Evolutionary conservation across 306 rosid species (phyloP).

Genomic region (Castanea sativa): DNA sequence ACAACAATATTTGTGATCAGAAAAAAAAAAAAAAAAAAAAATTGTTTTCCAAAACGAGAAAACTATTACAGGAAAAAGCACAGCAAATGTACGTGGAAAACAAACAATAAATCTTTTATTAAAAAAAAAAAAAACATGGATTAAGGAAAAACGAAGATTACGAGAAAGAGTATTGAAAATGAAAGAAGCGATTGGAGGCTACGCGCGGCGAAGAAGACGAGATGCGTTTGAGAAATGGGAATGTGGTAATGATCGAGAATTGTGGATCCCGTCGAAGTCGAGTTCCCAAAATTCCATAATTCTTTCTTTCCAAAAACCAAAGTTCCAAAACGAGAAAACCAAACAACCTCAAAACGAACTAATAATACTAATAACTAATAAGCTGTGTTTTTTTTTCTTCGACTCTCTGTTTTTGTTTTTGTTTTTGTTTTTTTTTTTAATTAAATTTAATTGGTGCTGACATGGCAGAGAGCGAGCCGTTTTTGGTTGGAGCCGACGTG

Average conservation of each 20-base stretch:
- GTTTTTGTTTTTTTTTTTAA: no score
- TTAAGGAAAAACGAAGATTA: slow-evolving; percentile 18
- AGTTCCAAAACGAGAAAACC: background rate
- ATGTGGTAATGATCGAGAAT: slow-evolving; percentile 44
- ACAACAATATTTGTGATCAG: background rate
- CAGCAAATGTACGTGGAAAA: slow-evolving; percentile 4
- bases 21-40: background rate
- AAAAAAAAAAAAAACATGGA: background rate
- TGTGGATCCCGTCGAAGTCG: slow-evolving; percentile 63
- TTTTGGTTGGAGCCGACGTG: slow-evolving; percentile 12
- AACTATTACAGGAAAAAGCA: background rate
- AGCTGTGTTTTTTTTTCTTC: background rate
- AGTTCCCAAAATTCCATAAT: slow-evolving; percentile 51
- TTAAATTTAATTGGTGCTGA: slow-evolving; percentile 13
- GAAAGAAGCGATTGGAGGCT: slow-evolving; percentile 21
- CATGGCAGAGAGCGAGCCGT: slow-evolving; percentile 43
- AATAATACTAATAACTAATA: background rate
- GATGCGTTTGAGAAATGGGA: slow-evolving; percentile 17
- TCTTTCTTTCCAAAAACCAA: no score
- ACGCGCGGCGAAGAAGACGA: slow-evolving; percentile 32
- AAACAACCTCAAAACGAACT: slow-evolving; percentile 31
- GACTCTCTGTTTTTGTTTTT: background rate
- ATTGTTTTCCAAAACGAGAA: background rate
- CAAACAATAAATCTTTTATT: slow-evolving; percentile 1
- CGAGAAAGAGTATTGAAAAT: slow-evolving; percentile 7